Evolutionary conservation across 2,329 filamentous ascomycete species (phyloP).

Genomic region (Monascus ruber): DNA sequence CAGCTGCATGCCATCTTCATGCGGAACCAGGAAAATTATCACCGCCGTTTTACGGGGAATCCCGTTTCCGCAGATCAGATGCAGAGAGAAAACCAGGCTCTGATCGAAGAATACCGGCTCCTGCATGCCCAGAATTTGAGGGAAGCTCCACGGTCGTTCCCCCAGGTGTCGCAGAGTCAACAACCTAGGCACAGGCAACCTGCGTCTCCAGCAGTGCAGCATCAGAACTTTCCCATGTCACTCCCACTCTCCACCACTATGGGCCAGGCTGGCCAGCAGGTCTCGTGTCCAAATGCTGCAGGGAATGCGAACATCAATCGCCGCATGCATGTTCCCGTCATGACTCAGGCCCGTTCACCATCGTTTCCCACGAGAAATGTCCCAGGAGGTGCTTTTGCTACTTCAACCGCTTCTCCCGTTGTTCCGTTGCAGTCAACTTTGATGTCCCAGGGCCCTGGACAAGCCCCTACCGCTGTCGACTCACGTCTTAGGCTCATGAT

Average conservation of each 20-base stretch:
- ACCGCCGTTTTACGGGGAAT: constrained; percentile 4
- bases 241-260: too few relatives aligned
- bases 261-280: too few relatives aligned
- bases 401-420: background rate
- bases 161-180: too few relatives aligned
- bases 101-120: constrained; percentile 9
- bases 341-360: background rate
- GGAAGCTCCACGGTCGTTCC: background rate
- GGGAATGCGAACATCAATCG: background rate
- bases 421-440: background rate
- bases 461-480: too few relatives aligned
- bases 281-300: background rate
- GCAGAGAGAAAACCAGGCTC: constrained; percentile 6
- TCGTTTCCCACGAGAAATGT: background rate
- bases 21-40: constrained; percentile 10
- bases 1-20: constrained; percentile 9
- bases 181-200: too few relatives aligned
- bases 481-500: too few relatives aligned
- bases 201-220: too few relatives aligned
- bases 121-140: constrained; percentile 4
- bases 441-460: background rate
- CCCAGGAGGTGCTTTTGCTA: background rate
- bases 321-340: background rate
- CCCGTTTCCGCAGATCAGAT: constrained; percentile 3
- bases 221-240: too few relatives aligned